Evolutionary conservation across 257 asterid species (phyloP), one percentile per base, ranked within the genome.

Genomic region (Solanum paucissectum): DNA sequence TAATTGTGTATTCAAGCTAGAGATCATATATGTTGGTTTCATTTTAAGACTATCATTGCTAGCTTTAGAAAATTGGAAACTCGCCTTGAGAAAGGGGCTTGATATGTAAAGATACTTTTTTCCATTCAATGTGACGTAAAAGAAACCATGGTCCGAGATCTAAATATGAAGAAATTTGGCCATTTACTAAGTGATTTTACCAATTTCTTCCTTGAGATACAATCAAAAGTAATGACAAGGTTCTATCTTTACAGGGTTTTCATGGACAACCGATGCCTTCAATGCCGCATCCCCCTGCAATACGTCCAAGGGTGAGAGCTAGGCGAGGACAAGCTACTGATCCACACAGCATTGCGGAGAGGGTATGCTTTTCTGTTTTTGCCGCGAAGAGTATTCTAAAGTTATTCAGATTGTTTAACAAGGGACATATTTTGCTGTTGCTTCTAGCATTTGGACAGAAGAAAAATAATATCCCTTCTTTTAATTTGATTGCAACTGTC

Each of bases 251-350:
- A 66, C 93, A 97, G 99, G 96, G 97, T 79, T 97, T 94, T 90
- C 98, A 92, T 86, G 98, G 95, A 23, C 98, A 94, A 92, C 94
- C 93, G 23, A 91, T 94, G 94, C 90, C 98, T 88, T 84, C 93
- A 32, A 92, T 90, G 58, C 97, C 98, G 4, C 97, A 94, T 86
- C 98, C 98, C 32, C 98, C 99, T 13, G 94, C 94, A 66, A 89
- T 91, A 87, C 98, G 99, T 60, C 99, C 99, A 29, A 94, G 99
- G 91, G 99, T 97, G 83, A 94, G 99, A 88, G 99, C 99, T 75
- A 95, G 99, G 90, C 92, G 99, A 92, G 99, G 99, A 89, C 99
- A 97, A 91, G 99, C 99, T 72, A 97, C 99, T 2, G 99, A 97
- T 93, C 99, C 99, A 87, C 99, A 97, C 92, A 97, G 99, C 91